Percentiles rank a stretch among this genome's conserved stretches.
Conservation (phyloP, 148 eudicot genomes). For the Rhododendron vialii region DNA sequence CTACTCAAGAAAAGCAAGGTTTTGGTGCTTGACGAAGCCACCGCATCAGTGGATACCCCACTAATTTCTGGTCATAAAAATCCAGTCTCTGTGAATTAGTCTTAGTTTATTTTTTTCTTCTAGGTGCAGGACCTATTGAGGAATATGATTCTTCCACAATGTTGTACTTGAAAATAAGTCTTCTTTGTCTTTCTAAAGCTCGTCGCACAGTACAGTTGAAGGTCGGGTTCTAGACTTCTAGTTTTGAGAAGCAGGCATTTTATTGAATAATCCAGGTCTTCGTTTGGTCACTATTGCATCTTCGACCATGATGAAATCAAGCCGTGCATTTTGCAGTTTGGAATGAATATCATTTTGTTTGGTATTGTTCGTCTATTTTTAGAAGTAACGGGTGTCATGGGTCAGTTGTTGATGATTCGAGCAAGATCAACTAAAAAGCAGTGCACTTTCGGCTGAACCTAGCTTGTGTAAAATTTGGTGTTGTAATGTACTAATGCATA, state of each 20-base stretch:
- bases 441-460: too few relatives aligned
- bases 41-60: too few relatives aligned
- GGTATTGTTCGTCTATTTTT: not conserved
- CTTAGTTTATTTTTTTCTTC: not conserved
- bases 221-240: conserved; percentile 26
- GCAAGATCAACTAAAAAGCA: not conserved
- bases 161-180: conserved; percentile 42
- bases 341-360: not conserved
- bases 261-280: not conserved
- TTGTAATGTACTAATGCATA: not conserved
- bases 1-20: too few relatives aligned
- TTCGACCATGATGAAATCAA: not conserved
- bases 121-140: not conserved
- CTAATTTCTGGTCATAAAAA: too few relatives aligned
- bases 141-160: conserved; percentile 63
- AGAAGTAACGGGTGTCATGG: not conserved
- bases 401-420: not conserved
- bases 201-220: conserved; percentile 55
- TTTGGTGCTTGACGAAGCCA: too few relatives aligned
- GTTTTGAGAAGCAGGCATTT: not conserved
- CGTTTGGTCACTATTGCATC: not conserved
- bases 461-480: too few relatives aligned
- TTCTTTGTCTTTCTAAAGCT: conserved; percentile 59
- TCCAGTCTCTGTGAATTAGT: too few relatives aligned
- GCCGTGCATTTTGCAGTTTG: not conserved